Evolutionary conservation across 345 rosid genomes (phyloP).

Genomic region (Linum lewisii): DNA sequence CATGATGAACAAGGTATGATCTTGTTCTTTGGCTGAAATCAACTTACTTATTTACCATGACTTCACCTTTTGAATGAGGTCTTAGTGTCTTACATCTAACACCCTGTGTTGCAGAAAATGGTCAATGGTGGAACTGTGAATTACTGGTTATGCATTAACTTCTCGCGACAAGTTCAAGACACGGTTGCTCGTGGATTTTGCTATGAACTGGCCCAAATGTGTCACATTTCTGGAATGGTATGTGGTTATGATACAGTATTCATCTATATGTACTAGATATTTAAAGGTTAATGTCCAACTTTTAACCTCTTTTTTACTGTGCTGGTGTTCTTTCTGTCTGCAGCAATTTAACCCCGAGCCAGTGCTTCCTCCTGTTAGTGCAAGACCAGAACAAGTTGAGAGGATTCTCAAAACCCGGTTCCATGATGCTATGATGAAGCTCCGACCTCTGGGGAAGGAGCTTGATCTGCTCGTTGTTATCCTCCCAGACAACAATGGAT

Average conservation of each 20-base stretch:
- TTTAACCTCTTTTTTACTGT: not conserved
- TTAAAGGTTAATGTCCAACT: not conserved
- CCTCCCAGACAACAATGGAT: constrained; percentile 93
- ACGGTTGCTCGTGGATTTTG: constrained; percentile 66
- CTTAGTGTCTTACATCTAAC: not conserved
- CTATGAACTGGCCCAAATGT: constrained; percentile 91
- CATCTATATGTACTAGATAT: not conserved
- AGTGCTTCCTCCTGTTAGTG: constrained; percentile 52
- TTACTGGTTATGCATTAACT: constrained; percentile 88
- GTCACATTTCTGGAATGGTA: constrained; percentile 90
- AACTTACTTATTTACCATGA: no score
- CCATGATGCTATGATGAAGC: constrained; percentile 72
- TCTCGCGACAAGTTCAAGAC: constrained; percentile 75
- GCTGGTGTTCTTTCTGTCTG: not conserved
- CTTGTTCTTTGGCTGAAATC: not conserved
- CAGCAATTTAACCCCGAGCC: constrained; percentile 76
- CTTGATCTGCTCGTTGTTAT: constrained; percentile 91
- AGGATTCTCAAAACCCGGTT: constrained; percentile 64
- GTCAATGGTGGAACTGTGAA: constrained; percentile 90
- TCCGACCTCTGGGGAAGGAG: constrained; percentile 55
- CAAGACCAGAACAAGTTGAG: constrained; percentile 93
- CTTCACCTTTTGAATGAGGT: not conserved
- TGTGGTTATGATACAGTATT: not conserved
- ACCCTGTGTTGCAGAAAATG: constrained; percentile 68
- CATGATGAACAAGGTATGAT: constrained; percentile 90